Evolutionary conservation across 2,329 filamentous ascomycete species (phyloP).

Genomic region (Scedosporium dehoogii): DNA sequence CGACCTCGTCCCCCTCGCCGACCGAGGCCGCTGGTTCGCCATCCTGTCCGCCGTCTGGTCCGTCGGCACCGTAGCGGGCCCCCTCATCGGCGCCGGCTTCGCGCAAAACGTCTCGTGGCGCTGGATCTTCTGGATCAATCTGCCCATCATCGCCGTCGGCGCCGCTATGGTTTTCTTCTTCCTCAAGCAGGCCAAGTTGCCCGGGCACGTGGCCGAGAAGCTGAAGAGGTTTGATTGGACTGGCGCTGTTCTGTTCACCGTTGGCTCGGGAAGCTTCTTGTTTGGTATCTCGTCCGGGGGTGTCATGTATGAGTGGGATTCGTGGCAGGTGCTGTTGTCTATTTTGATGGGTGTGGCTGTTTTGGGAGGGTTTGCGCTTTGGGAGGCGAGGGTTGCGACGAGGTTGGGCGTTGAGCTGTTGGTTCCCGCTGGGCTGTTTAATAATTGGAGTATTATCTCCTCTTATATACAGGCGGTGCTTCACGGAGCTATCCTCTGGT

Average conservation of each 20-base stretch:
- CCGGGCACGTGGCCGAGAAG: slow-evolving; percentile 12
- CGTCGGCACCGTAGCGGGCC: slow-evolving; percentile 35
- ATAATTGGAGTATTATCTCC: slow-evolving; percentile 36
- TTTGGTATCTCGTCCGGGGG: slow-evolving; percentile 44
- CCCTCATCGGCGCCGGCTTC: slow-evolving; percentile 18
- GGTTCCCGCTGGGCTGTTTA: slow-evolving; percentile 33
- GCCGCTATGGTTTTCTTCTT: slow-evolving; percentile 16
- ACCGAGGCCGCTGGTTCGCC: slow-evolving; percentile 29
- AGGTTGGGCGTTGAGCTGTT: slow-evolving; percentile 31
- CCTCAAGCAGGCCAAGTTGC: slow-evolving; percentile 14
- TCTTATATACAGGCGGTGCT: slow-evolving; percentile 42
- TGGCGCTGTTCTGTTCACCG: slow-evolving; percentile 51
- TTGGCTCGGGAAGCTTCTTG: slow-evolving; percentile 39
- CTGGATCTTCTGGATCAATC: slow-evolving; percentile 26
- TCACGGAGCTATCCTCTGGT: slow-evolving; percentile 48
- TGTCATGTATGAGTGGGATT: slow-evolving; percentile 54
- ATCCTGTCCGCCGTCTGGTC: slow-evolving; percentile 38
- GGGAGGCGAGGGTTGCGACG: slow-evolving; percentile 38
- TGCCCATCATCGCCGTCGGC: slow-evolving; percentile 19
- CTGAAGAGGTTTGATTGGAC: slow-evolving; percentile 45
- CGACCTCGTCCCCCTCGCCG: slow-evolving; percentile 29
- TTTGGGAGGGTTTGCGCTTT: slow-evolving; percentile 41
- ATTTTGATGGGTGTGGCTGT: slow-evolving; percentile 43
- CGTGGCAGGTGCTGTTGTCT: slow-evolving; percentile 52
- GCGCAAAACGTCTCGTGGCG: slow-evolving; percentile 16